These are phyloP conservation scores for Beauveria asiatica DNA, from an alignment of 2,329 filamentous ascomycete genomes.

Conservation along the genomic window DNA sequence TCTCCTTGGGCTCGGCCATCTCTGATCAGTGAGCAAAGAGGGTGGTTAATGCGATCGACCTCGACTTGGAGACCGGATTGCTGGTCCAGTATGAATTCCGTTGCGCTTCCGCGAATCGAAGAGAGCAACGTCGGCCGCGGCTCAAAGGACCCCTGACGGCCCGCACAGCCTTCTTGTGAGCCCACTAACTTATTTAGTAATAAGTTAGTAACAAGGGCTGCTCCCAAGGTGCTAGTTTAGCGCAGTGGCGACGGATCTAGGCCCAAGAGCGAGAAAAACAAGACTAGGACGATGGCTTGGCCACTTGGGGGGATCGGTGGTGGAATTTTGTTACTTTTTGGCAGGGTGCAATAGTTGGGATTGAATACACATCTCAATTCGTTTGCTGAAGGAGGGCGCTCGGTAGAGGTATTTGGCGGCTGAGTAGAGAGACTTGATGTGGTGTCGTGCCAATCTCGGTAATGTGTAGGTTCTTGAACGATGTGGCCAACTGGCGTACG, in stretches of 20 bases:
- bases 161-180: background rate
- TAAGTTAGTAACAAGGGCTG: background rate
- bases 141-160: background rate
- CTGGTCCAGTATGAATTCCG: background rate
- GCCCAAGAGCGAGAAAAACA: background rate
- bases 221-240: background rate
- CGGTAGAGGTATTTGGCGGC: background rate
- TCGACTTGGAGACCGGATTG: background rate
- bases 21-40: background rate
- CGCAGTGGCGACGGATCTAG: conserved; percentile 5
- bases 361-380: background rate
- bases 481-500: background rate
- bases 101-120: background rate
- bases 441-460: no score
- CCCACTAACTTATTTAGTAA: no score
- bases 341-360: background rate
- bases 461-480: background rate
- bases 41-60: background rate
- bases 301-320: background rate
- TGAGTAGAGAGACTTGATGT: background rate
- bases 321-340: background rate
- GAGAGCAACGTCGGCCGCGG: background rate
- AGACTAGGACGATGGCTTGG: background rate
- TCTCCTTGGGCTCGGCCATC: background rate
- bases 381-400: background rate